Percentiles rank a stretch among this genome's conserved stretches.
Evolutionary conservation across 768 basidiomycete genomes (phyloP).

Genomic region (Boletus vinaceobasis): DNA sequence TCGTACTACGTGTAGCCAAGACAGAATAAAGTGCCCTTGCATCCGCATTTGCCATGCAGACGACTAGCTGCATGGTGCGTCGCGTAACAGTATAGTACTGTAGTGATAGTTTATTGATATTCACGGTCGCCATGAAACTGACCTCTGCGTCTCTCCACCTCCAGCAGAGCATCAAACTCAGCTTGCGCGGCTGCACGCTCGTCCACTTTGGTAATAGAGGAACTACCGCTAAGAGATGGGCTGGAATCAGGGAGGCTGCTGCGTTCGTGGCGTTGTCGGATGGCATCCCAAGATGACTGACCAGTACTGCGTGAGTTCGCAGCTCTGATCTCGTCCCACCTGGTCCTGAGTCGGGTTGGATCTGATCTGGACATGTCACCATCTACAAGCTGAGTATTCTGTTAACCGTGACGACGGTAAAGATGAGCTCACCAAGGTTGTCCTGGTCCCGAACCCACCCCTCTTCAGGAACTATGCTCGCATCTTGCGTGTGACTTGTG

Average conservation of each 20-base stretch:
- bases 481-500: slow-evolving; percentile 1
- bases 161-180: slow-evolving; percentile 55
- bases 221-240: slow-evolving; percentile 2
- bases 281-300: slow-evolving; percentile 62
- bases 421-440: slow-evolving; percentile 12
- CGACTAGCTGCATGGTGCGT: background rate
- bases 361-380: slow-evolving; percentile 4
- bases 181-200: slow-evolving; percentile 49
- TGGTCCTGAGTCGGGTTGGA: slow-evolving; percentile 28
- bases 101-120: background rate
- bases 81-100: background rate
- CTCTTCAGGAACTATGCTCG: slow-evolving; percentile 12
- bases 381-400: slow-evolving; percentile 3
- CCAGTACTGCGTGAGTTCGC: slow-evolving; percentile 43
- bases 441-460: slow-evolving; percentile 13
- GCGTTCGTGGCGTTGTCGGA: slow-evolving; percentile 58
- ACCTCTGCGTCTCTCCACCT: slow-evolving; percentile 47
- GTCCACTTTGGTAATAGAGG: slow-evolving; percentile 16
- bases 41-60: background rate
- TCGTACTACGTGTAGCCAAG: slow-evolving; percentile 1
- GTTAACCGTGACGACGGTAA: background rate
- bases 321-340: slow-evolving; percentile 67
- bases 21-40: background rate
- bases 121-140: slow-evolving; percentile 20
- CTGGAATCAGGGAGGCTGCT: slow-evolving; percentile 14